Evolutionary conservation across 441 rosid species (phyloP).

Genomic region (Theobroma grandiflorum): DNA sequence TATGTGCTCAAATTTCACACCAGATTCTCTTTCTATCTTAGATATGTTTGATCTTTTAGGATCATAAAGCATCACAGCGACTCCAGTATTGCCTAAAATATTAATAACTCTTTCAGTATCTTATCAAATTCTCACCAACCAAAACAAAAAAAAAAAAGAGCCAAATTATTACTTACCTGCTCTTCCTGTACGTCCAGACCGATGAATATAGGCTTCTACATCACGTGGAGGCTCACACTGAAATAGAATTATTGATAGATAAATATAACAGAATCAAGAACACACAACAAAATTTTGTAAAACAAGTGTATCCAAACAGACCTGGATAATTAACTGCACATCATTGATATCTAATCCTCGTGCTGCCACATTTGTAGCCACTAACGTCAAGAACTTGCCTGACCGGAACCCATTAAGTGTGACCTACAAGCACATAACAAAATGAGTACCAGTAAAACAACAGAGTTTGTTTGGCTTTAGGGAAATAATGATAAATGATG

Average conservation of each 20-base stretch:
- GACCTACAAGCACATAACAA: conserved; percentile 50
- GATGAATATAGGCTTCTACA: conserved; percentile 94
- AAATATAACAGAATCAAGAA: conserved; percentile 14
- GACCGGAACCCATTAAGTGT: conserved; percentile 91
- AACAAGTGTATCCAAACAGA: conserved; percentile 27
- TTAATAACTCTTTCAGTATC: conserved; percentile 23
- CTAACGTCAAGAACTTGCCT: conserved; percentile 87
- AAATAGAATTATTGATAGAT: conserved; percentile 28
- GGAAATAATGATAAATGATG: not conserved
- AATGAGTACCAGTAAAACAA: not conserved
- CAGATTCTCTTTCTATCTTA: conserved; percentile 80
- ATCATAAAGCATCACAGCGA: conserved; percentile 91
- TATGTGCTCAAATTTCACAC: conserved; percentile 85
- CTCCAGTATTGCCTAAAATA: conserved; percentile 82
- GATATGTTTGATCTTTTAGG: conserved; percentile 75
- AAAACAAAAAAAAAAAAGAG: conserved; percentile 13
- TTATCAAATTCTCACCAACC: conserved; percentile 6
- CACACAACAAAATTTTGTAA: not conserved
- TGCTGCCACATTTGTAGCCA: conserved; percentile 98
- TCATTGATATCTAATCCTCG: conserved; percentile 96
- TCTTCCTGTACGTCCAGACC: conserved; percentile 98
- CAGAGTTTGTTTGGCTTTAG: not conserved
- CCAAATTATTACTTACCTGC: conserved; percentile 59
- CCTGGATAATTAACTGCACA: conserved; percentile 97
- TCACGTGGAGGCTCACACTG: conserved; percentile 99